Evolutionary conservation across 345 rosid genomes (phyloP), one percentile per base, ranked within the genome.

Genomic region (rapeseed (Brassica napus)): DNA sequence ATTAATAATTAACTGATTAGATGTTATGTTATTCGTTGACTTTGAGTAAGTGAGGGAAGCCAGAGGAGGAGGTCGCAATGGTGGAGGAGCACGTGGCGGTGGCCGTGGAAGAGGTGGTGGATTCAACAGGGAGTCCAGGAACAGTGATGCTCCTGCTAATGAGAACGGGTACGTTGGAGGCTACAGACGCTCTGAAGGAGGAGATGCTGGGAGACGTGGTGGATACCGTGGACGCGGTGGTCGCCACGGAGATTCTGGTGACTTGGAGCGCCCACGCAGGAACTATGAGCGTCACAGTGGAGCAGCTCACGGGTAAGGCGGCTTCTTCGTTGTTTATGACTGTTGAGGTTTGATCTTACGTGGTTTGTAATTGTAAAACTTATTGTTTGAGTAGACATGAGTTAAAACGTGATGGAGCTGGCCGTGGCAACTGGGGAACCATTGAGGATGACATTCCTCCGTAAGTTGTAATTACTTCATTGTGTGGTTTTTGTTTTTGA

Each of bases 391-490:
- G 60, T 79, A 94, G 98, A 71, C 87, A 78, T 75, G 99, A 86
- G 83, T 9, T 83, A 44, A 94, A 91, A 64, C 97, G 99, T 16
- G 95, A 90, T 8, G 99, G 97, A n/a, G 78, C 89, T 83, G 98
- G 98, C 32, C 94, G 92, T 69, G 92, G 93, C 28, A 94, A 94
- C 80, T 91, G 98, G 99, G 99, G 96, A 82, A 84, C 88, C 64
- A 80, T 84, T 63, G 73, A 84, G 42, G 97, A 89, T 83, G 99
- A 91, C 3, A 58, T 91, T 79, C 75, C 87, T 71, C 86, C 81
- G 99, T 95, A 73, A 85, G 97, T 30, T 18, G 31, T 14, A 24
- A 54, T 3, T 39, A 61, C 47, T 32, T 16, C 62, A 7, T 18
- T 23, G 30, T 26, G 30, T 61, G 7, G 32, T 15, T 5, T 47